Evolutionary conservation across 2,329 filamentous ascomycete genomes (phyloP).

Genomic region (Nothophaeocryptopus gaeumannii): DNA sequence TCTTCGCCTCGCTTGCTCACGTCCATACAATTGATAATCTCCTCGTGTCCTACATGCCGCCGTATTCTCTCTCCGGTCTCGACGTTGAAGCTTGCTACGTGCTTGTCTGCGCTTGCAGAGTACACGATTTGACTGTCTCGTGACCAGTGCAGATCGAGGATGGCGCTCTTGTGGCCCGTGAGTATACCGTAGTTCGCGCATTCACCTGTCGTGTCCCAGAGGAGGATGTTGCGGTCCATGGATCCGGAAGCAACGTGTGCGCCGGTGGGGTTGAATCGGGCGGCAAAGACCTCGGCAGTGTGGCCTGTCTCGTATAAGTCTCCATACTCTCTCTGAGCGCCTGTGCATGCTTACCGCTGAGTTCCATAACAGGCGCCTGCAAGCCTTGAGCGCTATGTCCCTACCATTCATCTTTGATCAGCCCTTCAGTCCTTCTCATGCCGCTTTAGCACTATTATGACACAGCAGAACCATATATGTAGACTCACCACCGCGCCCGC

Average conservation of each 20-base stretch:
- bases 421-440: slow-evolving; percentile 19
- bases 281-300: slow-evolving; percentile 81
- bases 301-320: slow-evolving; percentile 47
- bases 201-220: slow-evolving; percentile 89
- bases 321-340: too few species aligned
- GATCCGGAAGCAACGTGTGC: slow-evolving; percentile 89
- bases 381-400: slow-evolving; percentile 75
- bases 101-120: slow-evolving; percentile 89
- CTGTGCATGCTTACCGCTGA: slow-evolving; percentile 60
- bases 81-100: slow-evolving; percentile 90
- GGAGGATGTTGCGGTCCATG: slow-evolving; percentile 90
- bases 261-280: slow-evolving; percentile 84
- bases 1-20: slow-evolving; percentile 88
- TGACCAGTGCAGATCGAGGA: slow-evolving; percentile 94
- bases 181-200: slow-evolving; percentile 93
- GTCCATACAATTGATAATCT: slow-evolving; percentile 90
- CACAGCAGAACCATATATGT: slow-evolving; percentile 35
- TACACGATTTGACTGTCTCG: slow-evolving; percentile 88
- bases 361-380: slow-evolving; percentile 89
- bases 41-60: slow-evolving; percentile 87
- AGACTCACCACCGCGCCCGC: slow-evolving; percentile 63
- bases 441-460: slow-evolving; percentile 25
- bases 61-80: slow-evolving; percentile 90
- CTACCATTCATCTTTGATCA: slow-evolving; percentile 47
- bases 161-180: slow-evolving; percentile 83